These are phyloP conservation scores for Hebeloma cylindrosporum DNA, from an alignment of 768 basidiomycete species.

Conservation along the genomic window DNA sequence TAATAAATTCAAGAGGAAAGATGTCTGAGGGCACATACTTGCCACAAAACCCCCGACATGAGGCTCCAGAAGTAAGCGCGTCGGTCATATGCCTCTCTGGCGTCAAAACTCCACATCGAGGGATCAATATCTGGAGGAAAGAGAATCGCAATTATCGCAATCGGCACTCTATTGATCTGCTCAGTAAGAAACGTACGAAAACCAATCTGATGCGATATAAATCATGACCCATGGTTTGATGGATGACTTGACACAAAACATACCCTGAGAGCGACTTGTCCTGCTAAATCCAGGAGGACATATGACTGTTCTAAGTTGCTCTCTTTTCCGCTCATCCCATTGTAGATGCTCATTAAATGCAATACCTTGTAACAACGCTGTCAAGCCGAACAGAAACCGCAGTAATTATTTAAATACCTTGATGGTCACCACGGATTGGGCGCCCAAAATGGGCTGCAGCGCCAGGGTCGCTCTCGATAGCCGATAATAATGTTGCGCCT, in stretches of 20 bases:
- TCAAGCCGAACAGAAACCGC: neutral
- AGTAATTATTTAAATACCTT: conserved; percentile 29
- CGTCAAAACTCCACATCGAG: conserved; percentile 48
- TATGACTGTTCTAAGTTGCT: conserved; percentile 48
- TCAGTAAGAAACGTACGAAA: conserved; percentile 34
- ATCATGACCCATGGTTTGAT: conserved; percentile 3
- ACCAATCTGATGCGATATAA: conserved; percentile 35
- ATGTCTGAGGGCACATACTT: conserved; percentile 33
- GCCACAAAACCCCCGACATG: conserved; percentile 48
- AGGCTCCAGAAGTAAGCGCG: conserved; percentile 58
- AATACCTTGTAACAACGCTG: conserved; percentile 31
- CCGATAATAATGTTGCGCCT: conserved; percentile 52
- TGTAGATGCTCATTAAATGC: conserved; percentile 55
- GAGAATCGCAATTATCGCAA: conserved; percentile 5
- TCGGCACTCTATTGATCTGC: neutral
- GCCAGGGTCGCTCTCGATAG: conserved; percentile 47
- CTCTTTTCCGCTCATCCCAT: conserved; percentile 53
- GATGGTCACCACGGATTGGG: conserved; percentile 47
- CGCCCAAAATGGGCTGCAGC: conserved; percentile 43
- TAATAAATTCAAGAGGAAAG: neutral
- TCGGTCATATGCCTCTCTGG: conserved; percentile 51
- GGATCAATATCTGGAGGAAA: conserved; percentile 45
- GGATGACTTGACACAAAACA: conserved; percentile 12
- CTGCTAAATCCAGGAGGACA: conserved; percentile 45
- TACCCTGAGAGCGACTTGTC: conserved; percentile 49